Evolutionary conservation across 2,329 filamentous ascomycete species (phyloP).

Genomic region (Fusarium sp.): DNA sequence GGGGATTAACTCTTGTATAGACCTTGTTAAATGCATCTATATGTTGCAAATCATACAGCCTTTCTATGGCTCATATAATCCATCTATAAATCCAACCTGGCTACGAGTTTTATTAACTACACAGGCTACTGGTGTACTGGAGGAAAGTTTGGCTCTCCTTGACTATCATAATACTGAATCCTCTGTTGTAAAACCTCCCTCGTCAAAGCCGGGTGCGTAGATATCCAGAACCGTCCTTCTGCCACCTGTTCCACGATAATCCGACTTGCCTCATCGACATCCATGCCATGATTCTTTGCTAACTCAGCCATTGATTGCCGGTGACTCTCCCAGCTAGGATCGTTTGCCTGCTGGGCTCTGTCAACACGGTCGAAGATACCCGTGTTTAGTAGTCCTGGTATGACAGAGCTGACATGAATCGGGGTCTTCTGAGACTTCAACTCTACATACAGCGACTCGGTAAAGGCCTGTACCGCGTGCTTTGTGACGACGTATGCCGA

Average conservation of each 20-base stretch:
- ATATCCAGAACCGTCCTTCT: neutral
- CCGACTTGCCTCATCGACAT: neutral
- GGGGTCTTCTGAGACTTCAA: neutral
- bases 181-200: neutral
- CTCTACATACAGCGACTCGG: neutral
- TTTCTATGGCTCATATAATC: too few species aligned
- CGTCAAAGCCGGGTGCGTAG: neutral
- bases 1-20: neutral
- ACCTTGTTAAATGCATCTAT: neutral
- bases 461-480: neutral
- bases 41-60: too few species aligned
- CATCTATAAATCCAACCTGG: too few species aligned
- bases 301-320: neutral
- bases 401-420: neutral
- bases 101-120: too few species aligned
- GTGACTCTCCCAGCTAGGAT: neutral
- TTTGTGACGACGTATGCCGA: neutral
- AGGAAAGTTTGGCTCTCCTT: fast-evolving
- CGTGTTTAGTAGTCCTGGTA: neutral
- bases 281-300: neutral
- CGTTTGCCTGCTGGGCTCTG: fast-evolving
- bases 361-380: neutral
- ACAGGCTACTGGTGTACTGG: neutral
- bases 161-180: neutral
- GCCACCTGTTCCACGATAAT: neutral